phyloP scores from a whole-genome alignment of 2,329 filamentous ascomycete genomes.

The Alternaria tenuissima region DNA sequence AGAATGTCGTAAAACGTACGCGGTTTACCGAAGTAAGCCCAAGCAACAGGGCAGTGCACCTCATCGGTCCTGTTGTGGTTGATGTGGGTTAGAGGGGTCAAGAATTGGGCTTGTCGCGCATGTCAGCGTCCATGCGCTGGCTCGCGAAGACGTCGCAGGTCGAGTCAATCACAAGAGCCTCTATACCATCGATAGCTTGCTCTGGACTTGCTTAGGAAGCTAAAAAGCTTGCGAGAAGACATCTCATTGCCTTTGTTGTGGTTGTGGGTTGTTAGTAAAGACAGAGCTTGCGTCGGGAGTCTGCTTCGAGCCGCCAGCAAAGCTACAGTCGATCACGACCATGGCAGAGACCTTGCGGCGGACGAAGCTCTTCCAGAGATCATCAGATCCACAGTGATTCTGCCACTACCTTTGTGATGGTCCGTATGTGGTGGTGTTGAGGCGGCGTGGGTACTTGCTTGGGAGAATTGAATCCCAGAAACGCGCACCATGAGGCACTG shows the following conservation, averaged over 20 bases:
- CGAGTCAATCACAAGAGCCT: neutral
- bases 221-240: neutral
- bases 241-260: neutral
- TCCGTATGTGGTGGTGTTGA: neutral
- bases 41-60: neutral
- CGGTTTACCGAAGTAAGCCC: neutral
- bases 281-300: neutral
- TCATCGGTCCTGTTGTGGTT: neutral
- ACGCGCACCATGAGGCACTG: neutral
- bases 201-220: neutral
- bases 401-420: neutral
- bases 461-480: neutral
- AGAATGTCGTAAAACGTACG: neutral
- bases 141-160: neutral
- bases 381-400: neutral
- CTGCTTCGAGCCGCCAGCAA: neutral
- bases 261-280: neutral
- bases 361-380: neutral
- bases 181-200: neutral
- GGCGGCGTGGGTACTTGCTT: constrained; percentile 1
- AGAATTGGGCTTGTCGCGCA: neutral
- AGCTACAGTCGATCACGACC: neutral
- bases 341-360: neutral
- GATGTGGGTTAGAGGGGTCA: neutral
- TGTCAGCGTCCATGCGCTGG: neutral